Evolutionary conservation across 2,329 filamentous ascomycete genomes (phyloP), one percentile per base, ranked within the genome.

Genomic region (Berkeleyomyces basicola): DNA sequence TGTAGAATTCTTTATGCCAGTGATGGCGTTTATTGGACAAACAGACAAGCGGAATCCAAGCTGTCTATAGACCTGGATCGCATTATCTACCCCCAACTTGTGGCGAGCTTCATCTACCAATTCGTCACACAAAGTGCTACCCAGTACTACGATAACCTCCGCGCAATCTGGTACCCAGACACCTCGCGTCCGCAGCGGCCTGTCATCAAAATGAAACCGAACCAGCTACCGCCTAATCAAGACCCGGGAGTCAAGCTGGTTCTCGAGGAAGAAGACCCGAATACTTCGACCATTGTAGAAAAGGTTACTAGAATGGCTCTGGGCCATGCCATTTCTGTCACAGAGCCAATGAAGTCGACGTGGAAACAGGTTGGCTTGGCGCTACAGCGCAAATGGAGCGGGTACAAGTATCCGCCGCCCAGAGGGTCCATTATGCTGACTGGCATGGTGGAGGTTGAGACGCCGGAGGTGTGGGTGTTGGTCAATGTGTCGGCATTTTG

Each of bases 401-500:
- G 70, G 0, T 67, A 73, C 14, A 66, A 65, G 14, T 67, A 69
- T 3, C 69, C 71, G 23, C 76, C 77, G 1, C 77, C 78, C 2
- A 71, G 75, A 7, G 79, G 79, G 3, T 73, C 73, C 49, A 70
- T 81, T 23, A 66, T 70, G 2, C 70, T 81, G 1, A 74, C 72
- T 9, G 79, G 79, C 0, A 67, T 79, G 44, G 73, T 82, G 1
- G 75, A 79, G 65, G 61, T 81, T 6, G 70, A 74, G 42, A 70
- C 75, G 7, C 64, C 73, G 0, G 72, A 67, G 44, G 72, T 72
- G 3, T 72, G 69, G 61, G 60, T 79, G 4, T 71, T 74, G 6
- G 68, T 80, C 43, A 76, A 80, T 66, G 76, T 77, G 1, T 64
- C 66, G n/a, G 76, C 72, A 3, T 77, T 74, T 67, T 81, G 77